Evolutionary conservation across 208 protist species (phyloP).

Genomic region (Leishmania braziliensis): DNA sequence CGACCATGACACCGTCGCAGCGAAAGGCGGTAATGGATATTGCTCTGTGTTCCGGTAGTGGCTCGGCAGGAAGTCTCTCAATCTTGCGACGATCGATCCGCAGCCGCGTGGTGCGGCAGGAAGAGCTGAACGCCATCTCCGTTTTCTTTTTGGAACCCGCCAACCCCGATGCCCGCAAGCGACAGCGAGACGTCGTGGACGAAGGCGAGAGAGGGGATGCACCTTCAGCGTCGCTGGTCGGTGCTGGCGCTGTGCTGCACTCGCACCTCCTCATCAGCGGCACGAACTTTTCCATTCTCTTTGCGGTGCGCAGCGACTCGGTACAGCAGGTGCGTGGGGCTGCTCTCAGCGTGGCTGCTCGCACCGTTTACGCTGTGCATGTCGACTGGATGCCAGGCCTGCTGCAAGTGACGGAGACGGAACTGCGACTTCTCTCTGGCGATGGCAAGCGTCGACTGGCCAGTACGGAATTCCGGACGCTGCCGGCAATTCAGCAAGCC

Average conservation of each 20-base stretch:
- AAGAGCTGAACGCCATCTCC: slow-evolving; percentile 76
- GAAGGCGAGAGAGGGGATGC: slow-evolving; percentile 7
- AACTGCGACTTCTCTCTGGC: slow-evolving; percentile 60
- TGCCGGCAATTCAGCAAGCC: slow-evolving; percentile 17
- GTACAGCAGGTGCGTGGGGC: slow-evolving; percentile 75
- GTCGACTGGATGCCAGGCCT: slow-evolving; percentile 52
- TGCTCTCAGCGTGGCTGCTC: slow-evolving; percentile 42
- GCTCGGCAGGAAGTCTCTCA: slow-evolving; percentile 49
- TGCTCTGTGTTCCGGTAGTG: slow-evolving; percentile 58
- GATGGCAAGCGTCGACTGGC: slow-evolving; percentile 51
- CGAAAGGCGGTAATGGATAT: slow-evolving; percentile 63
- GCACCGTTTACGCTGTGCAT: slow-evolving; percentile 67
- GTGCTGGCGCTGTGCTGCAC: not conserved
- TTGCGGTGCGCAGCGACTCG: slow-evolving; percentile 64
- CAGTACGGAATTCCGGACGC: slow-evolving; percentile 14
- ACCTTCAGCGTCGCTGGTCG: not conserved
- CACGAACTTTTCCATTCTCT: slow-evolving; percentile 73
- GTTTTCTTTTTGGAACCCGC: slow-evolving; percentile 63
- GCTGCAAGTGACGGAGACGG: slow-evolving; percentile 77
- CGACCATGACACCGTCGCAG: slow-evolving; percentile 33
- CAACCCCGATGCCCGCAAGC: slow-evolving; percentile 23
- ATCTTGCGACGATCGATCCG: slow-evolving; percentile 75
- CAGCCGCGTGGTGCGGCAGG: slow-evolving; percentile 51
- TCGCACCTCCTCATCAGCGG: slow-evolving; percentile 77
- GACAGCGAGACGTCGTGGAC: slow-evolving; percentile 16